Evolutionary conservation across 1,139 yeast species (phyloP), one percentile per base, ranked within the genome.

Genomic region (Suhomyces terraborum): DNA sequence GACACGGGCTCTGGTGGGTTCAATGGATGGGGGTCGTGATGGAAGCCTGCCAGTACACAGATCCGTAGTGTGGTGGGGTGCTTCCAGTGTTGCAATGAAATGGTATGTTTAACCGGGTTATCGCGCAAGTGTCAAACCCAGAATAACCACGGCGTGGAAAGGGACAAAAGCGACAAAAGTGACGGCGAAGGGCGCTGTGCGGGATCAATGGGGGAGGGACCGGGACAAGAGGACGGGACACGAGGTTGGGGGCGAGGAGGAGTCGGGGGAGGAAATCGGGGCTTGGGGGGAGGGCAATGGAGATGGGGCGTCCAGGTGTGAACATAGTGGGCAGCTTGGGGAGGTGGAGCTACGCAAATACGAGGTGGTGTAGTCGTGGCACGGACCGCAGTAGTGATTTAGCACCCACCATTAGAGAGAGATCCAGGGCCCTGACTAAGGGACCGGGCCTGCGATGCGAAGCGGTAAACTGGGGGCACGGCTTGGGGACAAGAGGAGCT

Each of bases 101-200:
- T 16, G 44, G 44, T 37, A 41, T 41, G 44, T 41, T 34, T 41
- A 41, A 37, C 41, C 44, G 41, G 43, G 44, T 35, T 34, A 22
- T 37, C 44, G 44, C 44, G 41, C 44, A 41, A 38, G 36, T 38
- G 36, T 36, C 44, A 37, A 38, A 33, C 35, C 34, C 29, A 27
- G 36, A 28, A 25, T 29, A 23, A 14, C 25, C 31, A 26, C 36
- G 36, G 25, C 30, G 24, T 22, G 35, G 35, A 24, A 32, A 32
- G 20, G 20, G 34, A 8, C 25, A 22, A 31, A 31, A 32, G 20
- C 26, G 34, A 8, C 25, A 22, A 31, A 31, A 31, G 34, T 21
- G 34, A 31, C 26, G 26, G 34, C 12, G 26, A 22, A n/a, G 13
- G 26, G 34, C 26, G 32, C n/a, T 14, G 23, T n/a, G 31, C 24